Evolutionary conservation across 2,329 filamentous ascomycete genomes (phyloP).

Genomic region (Penicillium sp.): DNA sequence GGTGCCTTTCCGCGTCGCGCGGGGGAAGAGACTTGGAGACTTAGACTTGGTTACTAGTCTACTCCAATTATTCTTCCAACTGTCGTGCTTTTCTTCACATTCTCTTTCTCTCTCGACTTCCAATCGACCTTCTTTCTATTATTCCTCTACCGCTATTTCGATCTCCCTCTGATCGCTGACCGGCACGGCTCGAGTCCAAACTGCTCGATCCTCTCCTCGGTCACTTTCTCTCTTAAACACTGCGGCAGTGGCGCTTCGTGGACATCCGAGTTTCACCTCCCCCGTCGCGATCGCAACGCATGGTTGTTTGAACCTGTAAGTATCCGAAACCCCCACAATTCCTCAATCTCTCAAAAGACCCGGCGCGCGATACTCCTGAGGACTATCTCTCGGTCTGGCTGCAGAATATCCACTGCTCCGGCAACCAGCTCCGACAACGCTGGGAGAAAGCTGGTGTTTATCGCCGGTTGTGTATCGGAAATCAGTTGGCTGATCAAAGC

Average conservation of each 20-base stretch:
- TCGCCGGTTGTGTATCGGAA: not conserved
- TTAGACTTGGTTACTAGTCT: not conserved
- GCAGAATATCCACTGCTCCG: not conserved
- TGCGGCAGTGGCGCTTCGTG: conserved; percentile 19
- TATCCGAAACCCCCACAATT: conserved; percentile 16
- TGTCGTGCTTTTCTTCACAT: not conserved
- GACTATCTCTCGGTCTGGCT: not conserved
- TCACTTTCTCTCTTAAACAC: not conserved
- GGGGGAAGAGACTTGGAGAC: conserved; percentile 5
- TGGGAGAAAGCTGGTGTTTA: not conserved
- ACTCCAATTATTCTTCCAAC: conserved; percentile 4
- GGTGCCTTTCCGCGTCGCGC: conserved; percentile 6
- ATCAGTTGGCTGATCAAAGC: conserved; percentile 3
- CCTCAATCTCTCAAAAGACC: not conserved
- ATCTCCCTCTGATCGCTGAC: conserved; percentile 1
- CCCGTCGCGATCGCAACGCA: conserved; percentile 27
- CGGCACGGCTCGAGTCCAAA: not conserved
- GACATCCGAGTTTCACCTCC: conserved; percentile 9
- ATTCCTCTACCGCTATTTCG: conserved; percentile 12
- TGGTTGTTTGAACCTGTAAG: conserved; percentile 25
- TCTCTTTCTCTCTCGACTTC: conserved; percentile 5
- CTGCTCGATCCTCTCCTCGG: conserved; percentile 1
- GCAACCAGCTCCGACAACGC: not conserved
- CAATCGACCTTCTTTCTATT: conserved; percentile 2
- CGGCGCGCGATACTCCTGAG: not conserved